phyloP scores from a whole-genome alignment of 345 rosid species.

The Syzygium oleosum region DNA sequence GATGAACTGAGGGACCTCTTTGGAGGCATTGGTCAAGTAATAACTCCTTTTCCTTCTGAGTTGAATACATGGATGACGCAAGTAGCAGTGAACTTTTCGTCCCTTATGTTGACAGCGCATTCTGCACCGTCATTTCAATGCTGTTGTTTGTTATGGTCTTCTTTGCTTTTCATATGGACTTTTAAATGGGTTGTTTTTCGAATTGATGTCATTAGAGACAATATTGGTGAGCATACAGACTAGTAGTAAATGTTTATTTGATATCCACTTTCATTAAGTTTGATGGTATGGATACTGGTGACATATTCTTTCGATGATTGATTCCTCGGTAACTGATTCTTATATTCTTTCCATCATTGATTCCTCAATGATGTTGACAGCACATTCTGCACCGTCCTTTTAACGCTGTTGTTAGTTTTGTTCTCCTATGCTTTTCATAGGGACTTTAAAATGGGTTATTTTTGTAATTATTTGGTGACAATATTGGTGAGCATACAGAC shows the following conservation, averaged over 20 bases:
- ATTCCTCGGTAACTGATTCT: not conserved
- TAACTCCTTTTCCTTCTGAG: not conserved
- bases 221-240: not conserved
- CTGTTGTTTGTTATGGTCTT: not conserved
- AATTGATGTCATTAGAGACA: not conserved
- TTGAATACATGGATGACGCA: not conserved
- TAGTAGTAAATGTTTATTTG: not conserved
- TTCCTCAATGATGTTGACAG: not conserved
- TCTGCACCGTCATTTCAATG: not conserved
- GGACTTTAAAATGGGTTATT: not conserved
- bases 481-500: not conserved
- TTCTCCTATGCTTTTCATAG: not conserved
- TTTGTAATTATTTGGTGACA: not conserved
- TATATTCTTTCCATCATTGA: not conserved
- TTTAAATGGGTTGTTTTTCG: not conserved
- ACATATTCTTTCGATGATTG: not conserved
- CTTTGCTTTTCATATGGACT: not conserved
- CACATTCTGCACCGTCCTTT: not conserved
- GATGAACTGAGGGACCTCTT: constrained; percentile 90
- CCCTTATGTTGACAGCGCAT: not conserved
- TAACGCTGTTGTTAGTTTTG: not conserved
- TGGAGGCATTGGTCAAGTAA: constrained; percentile 98
- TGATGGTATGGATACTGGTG: not conserved
- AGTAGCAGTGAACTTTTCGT: not conserved
- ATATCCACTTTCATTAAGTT: not conserved